Percentiles rank a stretch among this genome's conserved stretches.
phyloP scores from a whole-genome alignment of 1,139 yeast genomes.

The Magnusiomyces ingens region DNA sequence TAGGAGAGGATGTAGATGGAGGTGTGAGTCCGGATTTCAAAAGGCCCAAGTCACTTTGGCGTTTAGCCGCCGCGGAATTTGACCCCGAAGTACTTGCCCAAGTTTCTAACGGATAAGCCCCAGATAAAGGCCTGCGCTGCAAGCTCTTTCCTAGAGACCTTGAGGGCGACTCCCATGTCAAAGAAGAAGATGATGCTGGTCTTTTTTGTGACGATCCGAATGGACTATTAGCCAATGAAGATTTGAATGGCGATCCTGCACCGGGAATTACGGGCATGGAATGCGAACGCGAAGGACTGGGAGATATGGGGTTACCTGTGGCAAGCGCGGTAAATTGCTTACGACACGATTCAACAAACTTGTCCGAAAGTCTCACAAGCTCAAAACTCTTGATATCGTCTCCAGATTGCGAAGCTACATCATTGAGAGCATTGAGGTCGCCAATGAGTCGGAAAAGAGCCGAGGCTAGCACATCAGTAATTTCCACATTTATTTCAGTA shows the following conservation, averaged over 20 bases:
- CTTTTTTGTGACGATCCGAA: background rate
- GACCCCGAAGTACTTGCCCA: too few relatives aligned
- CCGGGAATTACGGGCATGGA: too few relatives aligned
- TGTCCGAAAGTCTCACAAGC: background rate
- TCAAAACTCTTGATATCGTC: background rate
- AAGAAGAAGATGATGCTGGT: background rate
- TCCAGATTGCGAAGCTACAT: background rate
- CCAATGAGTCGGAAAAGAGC: constrained; percentile 5
- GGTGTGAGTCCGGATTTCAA: too few relatives aligned
- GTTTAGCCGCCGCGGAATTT: too few relatives aligned
- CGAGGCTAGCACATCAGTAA: constrained; percentile 1
- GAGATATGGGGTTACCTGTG: background rate
- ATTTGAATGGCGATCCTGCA: too few relatives aligned
- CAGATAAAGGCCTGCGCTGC: too few relatives aligned
- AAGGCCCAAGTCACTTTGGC: too few relatives aligned
- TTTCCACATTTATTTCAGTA: background rate
- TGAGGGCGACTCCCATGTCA: background rate
- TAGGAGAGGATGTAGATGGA: too few relatives aligned
- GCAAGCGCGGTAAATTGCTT: background rate
- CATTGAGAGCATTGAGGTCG: background rate
- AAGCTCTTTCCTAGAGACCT: background rate
- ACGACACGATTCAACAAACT: background rate
- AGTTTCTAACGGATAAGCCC: too few relatives aligned
- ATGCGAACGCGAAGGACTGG: too few relatives aligned
- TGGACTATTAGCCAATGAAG: too few relatives aligned